Evolutionary conservation across 768 basidiomycete species (phyloP).

Genomic region (Leccinum pellstonianum): DNA sequence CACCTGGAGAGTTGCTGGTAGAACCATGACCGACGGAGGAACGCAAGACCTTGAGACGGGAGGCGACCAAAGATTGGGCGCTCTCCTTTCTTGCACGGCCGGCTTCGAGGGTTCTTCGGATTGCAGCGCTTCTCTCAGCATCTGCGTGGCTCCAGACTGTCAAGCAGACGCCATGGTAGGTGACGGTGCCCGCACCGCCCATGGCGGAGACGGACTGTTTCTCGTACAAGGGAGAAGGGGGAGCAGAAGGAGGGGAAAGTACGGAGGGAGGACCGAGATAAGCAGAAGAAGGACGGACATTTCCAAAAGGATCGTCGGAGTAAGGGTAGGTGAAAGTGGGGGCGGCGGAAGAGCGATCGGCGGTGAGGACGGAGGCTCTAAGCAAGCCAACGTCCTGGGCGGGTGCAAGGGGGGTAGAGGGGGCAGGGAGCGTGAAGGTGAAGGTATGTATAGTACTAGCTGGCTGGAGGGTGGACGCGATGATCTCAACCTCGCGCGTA

Average conservation of each 20-base stretch:
- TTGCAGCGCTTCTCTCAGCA: conserved; percentile 78
- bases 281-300: conserved; percentile 51
- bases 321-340: conserved; percentile 72
- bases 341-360: conserved; percentile 63
- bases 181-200: conserved; percentile 41
- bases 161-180: conserved; percentile 89
- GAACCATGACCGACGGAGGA: conserved; percentile 48
- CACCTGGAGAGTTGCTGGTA: conserved; percentile 40
- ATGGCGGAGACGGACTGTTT: conserved; percentile 37
- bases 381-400: conserved; percentile 60
- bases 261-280: conserved; percentile 78
- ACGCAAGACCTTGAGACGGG: conserved; percentile 65
- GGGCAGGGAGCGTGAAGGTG: conserved; percentile 80
- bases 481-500: conserved; percentile 88
- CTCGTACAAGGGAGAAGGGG: conserved; percentile 32
- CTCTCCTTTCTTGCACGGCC: conserved; percentile 78
- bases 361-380: conserved; percentile 71
- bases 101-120: conserved; percentile 78
- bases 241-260: conserved; percentile 39
- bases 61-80: conserved; percentile 66
- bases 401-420: conserved; percentile 73
- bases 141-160: conserved; percentile 97
- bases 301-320: conserved; percentile 66
- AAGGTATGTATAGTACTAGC: conserved; percentile 92
- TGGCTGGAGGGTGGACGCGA: conserved; percentile 92